Conservation (phyloP, 441 rosid species). For the Jatropha podagrica region DNA sequence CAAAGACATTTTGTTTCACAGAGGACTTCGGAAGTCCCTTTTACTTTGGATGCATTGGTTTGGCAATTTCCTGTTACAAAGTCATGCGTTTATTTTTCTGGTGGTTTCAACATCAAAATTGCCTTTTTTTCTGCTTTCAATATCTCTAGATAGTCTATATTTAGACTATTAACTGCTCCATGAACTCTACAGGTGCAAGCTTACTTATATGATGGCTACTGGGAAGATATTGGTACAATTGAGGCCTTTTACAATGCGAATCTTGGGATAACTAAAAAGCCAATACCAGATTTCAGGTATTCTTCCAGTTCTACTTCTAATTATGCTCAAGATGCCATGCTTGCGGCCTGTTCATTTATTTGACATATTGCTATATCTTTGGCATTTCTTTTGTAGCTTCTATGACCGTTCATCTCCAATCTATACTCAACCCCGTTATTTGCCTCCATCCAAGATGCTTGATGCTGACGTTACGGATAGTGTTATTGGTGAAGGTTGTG, state of each 20-base stretch:
- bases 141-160: not conserved
- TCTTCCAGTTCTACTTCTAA: not conserved
- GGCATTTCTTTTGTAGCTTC: constrained; percentile 50
- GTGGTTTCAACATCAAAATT: not conserved
- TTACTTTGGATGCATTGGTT: not conserved
- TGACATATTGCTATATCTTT: constrained; percentile 7
- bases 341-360: constrained; percentile 6
- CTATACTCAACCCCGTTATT: constrained; percentile 92
- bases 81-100: constrained; percentile 4
- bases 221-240: constrained; percentile 98
- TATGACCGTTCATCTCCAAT: constrained; percentile 97
- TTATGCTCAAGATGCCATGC: not conserved
- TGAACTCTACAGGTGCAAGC: constrained; percentile 73
- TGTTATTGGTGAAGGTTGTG: constrained; percentile 96
- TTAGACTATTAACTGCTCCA: constrained; percentile 2
- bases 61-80: not conserved
- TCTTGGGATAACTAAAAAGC: constrained; percentile 92
- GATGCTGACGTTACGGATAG: constrained; percentile 98
- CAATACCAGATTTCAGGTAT: constrained; percentile 93
- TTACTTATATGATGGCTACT: constrained; percentile 92
- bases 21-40: not conserved
- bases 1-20: not conserved
- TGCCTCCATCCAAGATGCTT: constrained; percentile 97
- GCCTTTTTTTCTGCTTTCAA: constrained; percentile 4
- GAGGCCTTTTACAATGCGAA: constrained; percentile 97